Percentiles rank a stretch among this genome's conserved stretches.
These are phyloP conservation scores for Suillus luteus DNA, from an alignment of 768 basidiomycete genomes.

Conservation along the genomic window DNA sequence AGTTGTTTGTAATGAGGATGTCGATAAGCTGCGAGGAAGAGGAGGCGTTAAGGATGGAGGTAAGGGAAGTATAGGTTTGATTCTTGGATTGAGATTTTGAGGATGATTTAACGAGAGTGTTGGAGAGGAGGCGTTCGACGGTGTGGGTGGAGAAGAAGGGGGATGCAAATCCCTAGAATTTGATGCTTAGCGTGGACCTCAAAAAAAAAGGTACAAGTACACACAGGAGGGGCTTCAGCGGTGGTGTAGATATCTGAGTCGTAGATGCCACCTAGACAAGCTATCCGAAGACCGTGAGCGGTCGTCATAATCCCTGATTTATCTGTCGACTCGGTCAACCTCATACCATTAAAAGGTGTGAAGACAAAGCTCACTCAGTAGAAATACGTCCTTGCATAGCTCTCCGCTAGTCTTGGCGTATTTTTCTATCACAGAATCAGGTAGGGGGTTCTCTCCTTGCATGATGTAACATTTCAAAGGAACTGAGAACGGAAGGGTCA, in stretches of 20 bases:
- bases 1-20: slow-evolving; percentile 78
- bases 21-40: slow-evolving; percentile 70
- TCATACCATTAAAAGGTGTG: background rate
- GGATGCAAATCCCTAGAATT: slow-evolving; percentile 66
- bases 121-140: slow-evolving; percentile 70
- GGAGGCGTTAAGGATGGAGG: slow-evolving; percentile 64
- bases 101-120: slow-evolving; percentile 56
- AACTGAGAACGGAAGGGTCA: slow-evolving; percentile 44
- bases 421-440: slow-evolving; percentile 70
- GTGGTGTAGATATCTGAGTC: slow-evolving; percentile 59
- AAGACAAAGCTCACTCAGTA: slow-evolving; percentile 64
- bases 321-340: slow-evolving; percentile 43
- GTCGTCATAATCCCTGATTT: slow-evolving; percentile 84
- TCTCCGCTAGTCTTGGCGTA: slow-evolving; percentile 78
- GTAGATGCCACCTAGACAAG: slow-evolving; percentile 80
- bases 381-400: slow-evolving; percentile 78
- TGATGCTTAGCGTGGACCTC: slow-evolving; percentile 8
- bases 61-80: slow-evolving; percentile 62
- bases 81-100: slow-evolving; percentile 42
- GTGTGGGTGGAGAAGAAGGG: slow-evolving; percentile 75
- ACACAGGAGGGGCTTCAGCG: slow-evolving; percentile 65
- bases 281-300: slow-evolving; percentile 78
- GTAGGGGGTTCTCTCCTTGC: slow-evolving; percentile 80
- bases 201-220: slow-evolving; percentile 25
- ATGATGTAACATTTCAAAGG: slow-evolving; percentile 93